Base-by-base conservation (phyloP, 2,329 filamentous ascomycete genomes). In the Dactylella cylindrospora region DNA sequence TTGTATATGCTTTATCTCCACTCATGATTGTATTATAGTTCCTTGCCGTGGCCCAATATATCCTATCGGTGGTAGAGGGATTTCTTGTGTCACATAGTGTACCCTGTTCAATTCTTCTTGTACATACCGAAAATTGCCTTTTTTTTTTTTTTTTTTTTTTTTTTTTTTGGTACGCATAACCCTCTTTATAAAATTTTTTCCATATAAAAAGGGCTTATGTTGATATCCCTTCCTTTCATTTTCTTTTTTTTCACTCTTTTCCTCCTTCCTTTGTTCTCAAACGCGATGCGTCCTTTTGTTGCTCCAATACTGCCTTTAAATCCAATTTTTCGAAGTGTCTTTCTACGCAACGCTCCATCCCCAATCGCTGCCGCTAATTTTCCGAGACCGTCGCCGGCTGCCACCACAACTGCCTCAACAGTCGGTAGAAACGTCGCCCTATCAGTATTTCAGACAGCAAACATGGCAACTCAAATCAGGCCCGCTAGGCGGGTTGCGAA, bases 401-500 rank as follows among this genome's bases (percentile, higher is more conserved):
- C n/a, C n/a, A n/a, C n/a, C n/a, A 62, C 57, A 20, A 49, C 43
- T 15, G 38, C 35, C n/a, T 39, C 50, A 29, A 53, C 38, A 2
- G 28, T 54, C 13, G 49, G 57, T 15, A 53, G 57, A 31, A 53
- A 54, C 57, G 17, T 43, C 31, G 57, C 44, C 26, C 44, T 62
- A 5, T 62, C 59, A 13, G 45, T 47, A 20, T 64, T 64, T 25
- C 59, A 64, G 32, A 20, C 41, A 35, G 44, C 59, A 33, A 45
- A 52, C 29, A 64, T 64, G 59, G 45, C 59, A 9, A 40, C 51
- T 46, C 66, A 62, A 5, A 78, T 77, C 66, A 71, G 71, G 20
- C 76, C 76, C 29, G 77, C 77, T 22, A 71, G 70, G 61, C 72
- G 76, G 67, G 76, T 79, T 36, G 76, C 76, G 28, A 75, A 75